Evolutionary conservation across 805 yeast genomes (phyloP).

Genomic region (Pichia sporocuriosa): DNA sequence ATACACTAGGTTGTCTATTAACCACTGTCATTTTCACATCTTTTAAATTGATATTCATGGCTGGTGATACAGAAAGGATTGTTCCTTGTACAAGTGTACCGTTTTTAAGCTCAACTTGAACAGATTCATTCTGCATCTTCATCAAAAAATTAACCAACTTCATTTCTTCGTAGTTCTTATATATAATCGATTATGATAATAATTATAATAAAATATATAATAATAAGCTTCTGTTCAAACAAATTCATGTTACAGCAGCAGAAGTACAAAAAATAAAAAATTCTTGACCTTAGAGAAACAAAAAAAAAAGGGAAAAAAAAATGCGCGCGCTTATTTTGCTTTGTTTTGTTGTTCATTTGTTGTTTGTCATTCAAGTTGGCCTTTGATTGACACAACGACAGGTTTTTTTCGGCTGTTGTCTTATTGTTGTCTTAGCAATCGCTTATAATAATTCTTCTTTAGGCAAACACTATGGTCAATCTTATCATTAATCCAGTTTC

Average conservation of each 20-base stretch:
- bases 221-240: too few relatives aligned
- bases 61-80: conserved; percentile 75
- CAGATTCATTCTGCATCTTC: conserved; percentile 80
- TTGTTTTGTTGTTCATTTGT: conserved; percentile 1
- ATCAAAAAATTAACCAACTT: conserved; percentile 71
- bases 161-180: too few relatives aligned
- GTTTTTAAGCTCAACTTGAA: conserved; percentile 85
- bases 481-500: conserved; percentile 57
- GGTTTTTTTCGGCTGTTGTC: neutral
- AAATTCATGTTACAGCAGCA: neutral
- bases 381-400: neutral
- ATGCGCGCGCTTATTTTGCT: neutral
- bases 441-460: neutral
- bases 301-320: too few relatives aligned
- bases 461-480: conserved; percentile 32
- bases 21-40: conserved; percentile 74
- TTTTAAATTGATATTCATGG: conserved; percentile 80
- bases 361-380: neutral
- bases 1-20: conserved; percentile 57
- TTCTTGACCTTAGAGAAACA: too few relatives aligned
- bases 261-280: neutral
- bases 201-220: too few relatives aligned
- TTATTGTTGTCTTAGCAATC: neutral
- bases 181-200: too few relatives aligned
- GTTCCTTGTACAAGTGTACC: conserved; percentile 86